A percentile compares a stretch with the other conserved stretches of the same genome.
These are phyloP conservation scores for Backusella parvicylindrica DNA, from an alignment of 192 early-diverging fungal genomes.

Conservation along the genomic window DNA sequence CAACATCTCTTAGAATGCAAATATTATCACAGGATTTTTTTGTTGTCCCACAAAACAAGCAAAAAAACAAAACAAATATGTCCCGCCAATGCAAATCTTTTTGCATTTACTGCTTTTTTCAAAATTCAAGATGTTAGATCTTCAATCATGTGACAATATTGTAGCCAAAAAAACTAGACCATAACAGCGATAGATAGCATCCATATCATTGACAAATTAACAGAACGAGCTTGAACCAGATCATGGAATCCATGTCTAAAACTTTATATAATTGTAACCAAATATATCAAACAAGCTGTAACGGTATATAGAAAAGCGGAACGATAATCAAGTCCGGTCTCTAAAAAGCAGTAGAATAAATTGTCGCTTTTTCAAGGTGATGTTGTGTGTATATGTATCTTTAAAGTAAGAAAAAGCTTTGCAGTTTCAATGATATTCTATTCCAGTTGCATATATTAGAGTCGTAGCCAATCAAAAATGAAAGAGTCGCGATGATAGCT, in stretches of 20 bases:
- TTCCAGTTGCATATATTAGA: background rate
- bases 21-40: background rate
- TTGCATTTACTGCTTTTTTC: background rate
- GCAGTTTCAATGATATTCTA: background rate
- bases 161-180: background rate
- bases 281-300: background rate
- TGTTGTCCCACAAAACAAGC: background rate
- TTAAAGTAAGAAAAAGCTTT: background rate
- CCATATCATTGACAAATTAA: background rate
- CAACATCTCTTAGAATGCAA: background rate
- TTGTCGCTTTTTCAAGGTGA: background rate
- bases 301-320: background rate
- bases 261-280: background rate
- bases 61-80: background rate
- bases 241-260: background rate
- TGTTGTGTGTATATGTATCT: background rate
- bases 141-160: background rate
- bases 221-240: background rate
- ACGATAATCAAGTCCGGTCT: background rate
- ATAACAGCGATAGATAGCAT: background rate
- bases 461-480: background rate
- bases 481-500: background rate
- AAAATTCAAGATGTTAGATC: background rate
- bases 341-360: background rate
- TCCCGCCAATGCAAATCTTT: background rate